These are phyloP conservation scores for Quercus bicolor DNA, from an alignment of 306 rosid genomes.

Conservation along the genomic window DNA sequence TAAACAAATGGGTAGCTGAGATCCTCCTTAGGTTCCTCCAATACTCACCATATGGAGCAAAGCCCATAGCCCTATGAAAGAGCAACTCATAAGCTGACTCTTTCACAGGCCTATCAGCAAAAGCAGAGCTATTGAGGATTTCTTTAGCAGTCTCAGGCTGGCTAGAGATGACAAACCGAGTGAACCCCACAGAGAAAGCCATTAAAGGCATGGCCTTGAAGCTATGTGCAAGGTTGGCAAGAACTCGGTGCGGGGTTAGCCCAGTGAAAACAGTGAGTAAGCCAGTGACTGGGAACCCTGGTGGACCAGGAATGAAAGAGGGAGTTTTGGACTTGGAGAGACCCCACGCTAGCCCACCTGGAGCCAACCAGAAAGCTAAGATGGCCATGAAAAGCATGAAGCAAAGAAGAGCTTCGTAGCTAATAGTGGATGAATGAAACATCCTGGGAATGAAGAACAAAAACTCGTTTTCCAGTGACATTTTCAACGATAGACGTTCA, in stretches of 20 bases:
- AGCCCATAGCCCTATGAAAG: constrained; percentile 75
- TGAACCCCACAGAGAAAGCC: constrained; percentile 66
- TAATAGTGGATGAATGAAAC: constrained; percentile 19
- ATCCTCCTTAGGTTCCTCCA: constrained; percentile 81
- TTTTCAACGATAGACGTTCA: neutral
- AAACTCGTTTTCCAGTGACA: neutral
- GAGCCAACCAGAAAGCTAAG: constrained; percentile 36
- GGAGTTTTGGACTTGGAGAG: neutral
- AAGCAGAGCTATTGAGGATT: constrained; percentile 49
- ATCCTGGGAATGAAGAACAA: neutral
- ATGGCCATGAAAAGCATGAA: constrained; percentile 17
- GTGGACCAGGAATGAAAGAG: constrained; percentile 55
- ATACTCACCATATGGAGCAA: constrained; percentile 74
- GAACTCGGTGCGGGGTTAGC: constrained; percentile 32
- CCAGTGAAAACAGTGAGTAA: constrained; percentile 26
- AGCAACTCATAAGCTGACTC: constrained; percentile 74
- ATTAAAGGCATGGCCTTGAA: constrained; percentile 41
- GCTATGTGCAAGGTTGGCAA: constrained; percentile 34
- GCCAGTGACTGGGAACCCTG: constrained; percentile 43
- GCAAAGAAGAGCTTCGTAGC: constrained; percentile 22
- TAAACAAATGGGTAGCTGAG: constrained; percentile 52
- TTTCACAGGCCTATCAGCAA: constrained; percentile 70
- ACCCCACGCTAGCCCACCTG: constrained; percentile 77
- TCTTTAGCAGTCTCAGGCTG: constrained; percentile 67
- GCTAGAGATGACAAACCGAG: constrained; percentile 59